Conservation (phyloP, 805 yeast species). For the Ogataea zsoltii region DNA sequence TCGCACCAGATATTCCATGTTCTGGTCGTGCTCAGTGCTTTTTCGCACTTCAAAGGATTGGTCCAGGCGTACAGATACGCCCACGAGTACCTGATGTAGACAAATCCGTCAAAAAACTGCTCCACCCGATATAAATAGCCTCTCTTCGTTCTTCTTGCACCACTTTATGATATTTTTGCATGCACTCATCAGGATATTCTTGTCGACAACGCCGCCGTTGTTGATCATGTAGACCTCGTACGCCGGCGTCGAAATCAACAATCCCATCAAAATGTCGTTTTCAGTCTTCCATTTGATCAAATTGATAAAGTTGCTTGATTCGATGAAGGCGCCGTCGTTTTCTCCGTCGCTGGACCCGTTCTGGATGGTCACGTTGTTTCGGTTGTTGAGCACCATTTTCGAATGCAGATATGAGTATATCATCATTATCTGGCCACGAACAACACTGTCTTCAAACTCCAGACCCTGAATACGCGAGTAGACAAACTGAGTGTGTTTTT, state of each 20-base stretch:
- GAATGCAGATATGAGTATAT: slow-evolving; percentile 31
- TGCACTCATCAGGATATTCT: slow-evolving; percentile 57
- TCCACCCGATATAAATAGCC: slow-evolving; percentile 75
- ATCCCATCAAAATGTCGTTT: slow-evolving; percentile 27
- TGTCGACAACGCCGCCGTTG: slow-evolving; percentile 53
- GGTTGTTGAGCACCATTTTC: slow-evolving; percentile 16
- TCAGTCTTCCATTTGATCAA: slow-evolving; percentile 29
- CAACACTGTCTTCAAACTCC: slow-evolving; percentile 16
- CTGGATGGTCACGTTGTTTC: slow-evolving; percentile 1
- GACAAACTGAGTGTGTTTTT: slow-evolving; percentile 62
- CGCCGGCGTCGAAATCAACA: slow-evolving; percentile 33
- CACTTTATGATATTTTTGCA: slow-evolving; percentile 69
- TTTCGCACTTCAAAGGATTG: slow-evolving; percentile 69
- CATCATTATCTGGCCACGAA: slow-evolving; percentile 29
- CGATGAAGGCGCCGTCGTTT: slow-evolving; percentile 11
- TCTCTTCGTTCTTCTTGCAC: slow-evolving; percentile 70
- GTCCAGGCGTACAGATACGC: slow-evolving; percentile 53
- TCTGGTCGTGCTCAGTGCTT: slow-evolving; percentile 74
- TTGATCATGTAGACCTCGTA: slow-evolving; percentile 66
- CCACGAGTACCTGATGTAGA: slow-evolving; percentile 33
- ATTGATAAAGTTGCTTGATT: slow-evolving; percentile 25
- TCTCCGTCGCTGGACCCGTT: background rate
- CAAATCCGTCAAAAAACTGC: slow-evolving; percentile 55
- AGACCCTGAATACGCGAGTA: slow-evolving; percentile 28
- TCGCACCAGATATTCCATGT: slow-evolving; percentile 86